Conservation (phyloP, 2,329 filamentous ascomycete genomes). For the Sarocladiaceae sp. region DNA sequence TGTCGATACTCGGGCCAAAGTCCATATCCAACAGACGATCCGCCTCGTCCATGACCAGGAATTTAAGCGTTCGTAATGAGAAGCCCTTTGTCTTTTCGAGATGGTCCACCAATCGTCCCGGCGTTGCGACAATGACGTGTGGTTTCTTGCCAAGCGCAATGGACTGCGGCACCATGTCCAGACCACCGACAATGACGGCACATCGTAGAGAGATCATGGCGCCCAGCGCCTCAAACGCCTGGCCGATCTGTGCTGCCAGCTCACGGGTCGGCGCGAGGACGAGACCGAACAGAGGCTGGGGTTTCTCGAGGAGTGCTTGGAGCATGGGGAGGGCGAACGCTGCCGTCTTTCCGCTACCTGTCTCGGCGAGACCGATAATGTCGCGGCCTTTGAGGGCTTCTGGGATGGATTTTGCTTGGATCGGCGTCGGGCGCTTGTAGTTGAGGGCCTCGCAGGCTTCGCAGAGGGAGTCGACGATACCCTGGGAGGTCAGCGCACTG, state of each 20-base stretch:
- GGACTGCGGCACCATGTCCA: constrained; percentile 90
- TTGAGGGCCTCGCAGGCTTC: constrained; percentile 79
- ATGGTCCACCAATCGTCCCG: constrained; percentile 83
- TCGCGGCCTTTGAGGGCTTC: constrained; percentile 73
- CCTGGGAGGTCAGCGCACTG: constrained; percentile 35
- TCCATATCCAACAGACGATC: constrained; percentile 89
- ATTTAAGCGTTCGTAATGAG: constrained; percentile 72
- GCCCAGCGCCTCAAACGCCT: constrained; percentile 82
- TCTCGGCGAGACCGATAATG: constrained; percentile 90
- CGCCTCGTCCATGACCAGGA: constrained; percentile 91
- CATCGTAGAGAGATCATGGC: constrained; percentile 82
- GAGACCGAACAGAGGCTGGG: constrained; percentile 79
- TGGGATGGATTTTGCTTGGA: constrained; percentile 81
- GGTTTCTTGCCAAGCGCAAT: constrained; percentile 95
- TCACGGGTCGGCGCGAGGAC: constrained; percentile 91
- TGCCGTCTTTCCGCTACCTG: constrained; percentile 91
- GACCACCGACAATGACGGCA: constrained; percentile 81
- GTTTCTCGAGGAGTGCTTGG: constrained; percentile 82
- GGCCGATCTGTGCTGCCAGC: constrained; percentile 83
- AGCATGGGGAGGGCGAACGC: constrained; percentile 92
- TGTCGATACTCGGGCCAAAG: constrained; percentile 87
- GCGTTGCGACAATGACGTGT: constrained; percentile 88
- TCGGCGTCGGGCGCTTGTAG: constrained; percentile 82
- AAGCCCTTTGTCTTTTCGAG: constrained; percentile 97
- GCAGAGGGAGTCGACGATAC: constrained; percentile 79